phyloP scores from a whole-genome alignment of 225 moss, liverwort and hornwort species.

The Pseudisothecium myosuroides region DNA sequence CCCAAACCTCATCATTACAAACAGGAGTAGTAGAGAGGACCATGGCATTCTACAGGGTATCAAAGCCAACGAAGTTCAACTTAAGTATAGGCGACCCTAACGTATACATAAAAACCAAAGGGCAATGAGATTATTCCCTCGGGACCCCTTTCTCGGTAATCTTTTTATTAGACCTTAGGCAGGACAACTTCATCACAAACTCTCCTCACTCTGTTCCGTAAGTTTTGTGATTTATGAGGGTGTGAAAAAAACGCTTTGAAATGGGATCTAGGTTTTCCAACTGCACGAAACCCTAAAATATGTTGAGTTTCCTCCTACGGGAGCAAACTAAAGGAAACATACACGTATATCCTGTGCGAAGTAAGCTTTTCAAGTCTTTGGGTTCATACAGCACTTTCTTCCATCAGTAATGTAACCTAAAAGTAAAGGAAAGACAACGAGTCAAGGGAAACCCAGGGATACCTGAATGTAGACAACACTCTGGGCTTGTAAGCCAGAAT shows the following conservation, averaged over 20 bases:
- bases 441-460: not conserved
- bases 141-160: not conserved
- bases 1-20: not conserved
- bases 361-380: not conserved
- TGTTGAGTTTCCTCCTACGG: not conserved
- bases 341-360: not conserved
- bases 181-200: not conserved
- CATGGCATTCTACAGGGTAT: not conserved
- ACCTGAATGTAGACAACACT: slow-evolving; percentile 80
- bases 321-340: not conserved
- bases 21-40: not conserved
- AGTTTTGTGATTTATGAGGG: not conserved
- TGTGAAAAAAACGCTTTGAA: not conserved
- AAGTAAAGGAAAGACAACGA: not conserved
- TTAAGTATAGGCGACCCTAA: not conserved
- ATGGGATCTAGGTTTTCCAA: not conserved
- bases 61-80: not conserved
- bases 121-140: not conserved
- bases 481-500: slow-evolving; percentile 81
- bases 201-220: not conserved
- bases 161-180: not conserved
- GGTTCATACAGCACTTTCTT: slow-evolving; percentile 22
- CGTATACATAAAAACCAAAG: not conserved
- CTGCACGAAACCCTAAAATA: not conserved
- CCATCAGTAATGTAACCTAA: not conserved